Conservation (phyloP, 495 filamentous ascomycete genomes). For the Daldinia vernicosa region DNA sequence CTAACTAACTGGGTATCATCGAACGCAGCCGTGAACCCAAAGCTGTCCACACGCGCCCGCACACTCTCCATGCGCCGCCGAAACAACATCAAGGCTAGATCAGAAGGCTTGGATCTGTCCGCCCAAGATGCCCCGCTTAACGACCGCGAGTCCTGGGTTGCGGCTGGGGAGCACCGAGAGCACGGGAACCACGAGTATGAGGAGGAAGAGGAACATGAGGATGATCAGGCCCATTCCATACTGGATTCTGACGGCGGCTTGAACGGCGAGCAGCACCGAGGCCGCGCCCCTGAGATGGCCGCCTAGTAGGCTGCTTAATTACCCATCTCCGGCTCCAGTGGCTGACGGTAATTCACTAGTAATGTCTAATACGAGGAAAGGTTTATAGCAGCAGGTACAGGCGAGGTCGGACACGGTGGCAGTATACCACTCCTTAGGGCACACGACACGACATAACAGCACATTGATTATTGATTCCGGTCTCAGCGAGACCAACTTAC, state of each 20-base stretch:
- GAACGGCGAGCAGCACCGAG: conserved; percentile 59
- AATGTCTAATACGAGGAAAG: conserved; percentile 46
- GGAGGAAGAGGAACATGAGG: conserved; percentile 63
- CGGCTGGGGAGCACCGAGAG: conserved; percentile 80
- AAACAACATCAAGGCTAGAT: conserved; percentile 69
- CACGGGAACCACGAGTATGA: conserved; percentile 67
- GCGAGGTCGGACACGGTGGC: not conserved
- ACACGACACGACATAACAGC: not conserved
- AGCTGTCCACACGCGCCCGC: conserved; percentile 83
- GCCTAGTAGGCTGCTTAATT: conserved; percentile 22
- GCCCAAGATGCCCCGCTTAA: conserved; percentile 84
- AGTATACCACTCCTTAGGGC: not conserved
- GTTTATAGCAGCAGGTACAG: not conserved
- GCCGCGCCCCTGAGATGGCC: conserved; percentile 46
- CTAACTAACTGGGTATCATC: conserved; percentile 95
- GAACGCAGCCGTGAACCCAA: conserved; percentile 85
- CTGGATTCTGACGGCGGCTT: conserved; percentile 55
- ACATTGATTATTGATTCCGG: not conserved
- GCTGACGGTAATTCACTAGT: conserved; percentile 25
- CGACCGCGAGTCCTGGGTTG: conserved; percentile 89
- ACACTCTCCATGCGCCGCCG: conserved; percentile 86
- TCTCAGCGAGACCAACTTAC: not conserved
- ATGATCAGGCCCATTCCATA: conserved; percentile 54
- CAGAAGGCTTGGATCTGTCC: conserved; percentile 78
- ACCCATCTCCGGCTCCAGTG: conserved; percentile 8